Evolutionary conservation across 208 protist genomes (phyloP), one percentile per base, ranked within the genome.

Genomic region (Crithidia sp.): DNA sequence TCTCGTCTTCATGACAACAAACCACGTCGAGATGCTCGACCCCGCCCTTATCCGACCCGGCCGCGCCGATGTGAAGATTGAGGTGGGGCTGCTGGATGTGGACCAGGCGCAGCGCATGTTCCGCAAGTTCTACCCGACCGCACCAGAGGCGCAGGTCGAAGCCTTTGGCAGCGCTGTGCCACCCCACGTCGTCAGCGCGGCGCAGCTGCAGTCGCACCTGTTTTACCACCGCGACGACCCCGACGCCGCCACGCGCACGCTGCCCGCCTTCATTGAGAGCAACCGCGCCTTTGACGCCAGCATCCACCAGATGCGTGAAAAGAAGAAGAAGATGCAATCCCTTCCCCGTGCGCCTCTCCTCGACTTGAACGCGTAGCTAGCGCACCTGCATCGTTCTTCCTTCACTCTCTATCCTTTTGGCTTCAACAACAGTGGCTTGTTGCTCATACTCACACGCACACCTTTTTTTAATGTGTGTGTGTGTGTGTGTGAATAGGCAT

Each of bases 1-100:
- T 45, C 54, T 99, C 4, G 81, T 99, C n/a, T 98, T 99, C 81
- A 97, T 99, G 90, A 99, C 98, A 5, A 99, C 98, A 7, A 99
- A 99, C 76, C 96, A 99, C 81, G 85, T 98, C 14, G 97, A 99
- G 41, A 77, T 88, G 50, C 79, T 99, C 2, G 94, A 98, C 69
- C 88, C 91, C 6, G 97, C 98, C 2, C 83, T 99, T 4, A 98
- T 99, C 55, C 87, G 98, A 9, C 96, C 97, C 0, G 98, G 98
- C 3, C 83, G 98, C 0, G 93, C 97, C 7, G 98, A 99, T 79
- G 83, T 98, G 49, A 97, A 97, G 68, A 67, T 98, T 12, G 78
- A 95, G 58, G 82, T 99, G 53, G 90, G 91, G 5, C 82, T 87
- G 40, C 75, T 97, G 5, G 79, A 88, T 13, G 12, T 50, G 3